Evolutionary conservation across 345 rosid genomes (phyloP), one percentile per base, ranked within the genome.

Genomic region (Gynandropsis gynandra): DNA sequence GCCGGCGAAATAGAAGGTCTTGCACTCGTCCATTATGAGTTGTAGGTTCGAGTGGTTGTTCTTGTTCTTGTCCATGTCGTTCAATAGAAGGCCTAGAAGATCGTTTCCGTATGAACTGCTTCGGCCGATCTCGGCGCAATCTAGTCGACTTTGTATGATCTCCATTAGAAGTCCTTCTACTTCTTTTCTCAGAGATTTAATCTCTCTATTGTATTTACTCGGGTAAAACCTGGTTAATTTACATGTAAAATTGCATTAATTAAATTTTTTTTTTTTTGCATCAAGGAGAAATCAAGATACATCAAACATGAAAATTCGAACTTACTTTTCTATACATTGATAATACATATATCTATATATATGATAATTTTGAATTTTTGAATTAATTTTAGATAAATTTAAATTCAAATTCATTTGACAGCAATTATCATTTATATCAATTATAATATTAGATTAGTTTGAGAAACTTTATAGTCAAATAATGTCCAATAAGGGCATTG

Each of bases 1-100:
- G 19, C 99, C 99, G 15, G 95, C 95, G 42, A 93, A 93, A 72
- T 85, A 88, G 71, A 92, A 87, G 5, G 99, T 93, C 38, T 93
- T 93, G 72, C 95, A 85, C 56, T 88, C 95, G 50, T 93, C 99
- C 99, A 93, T 88, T 39, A 93, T 80, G 71, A 93, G 29, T 59
- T 88, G 99, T 7, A 79, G 59, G 56, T 78, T 77, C 29, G 71
- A 50, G 34, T 67, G 65, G 7, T 60, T 54, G 6, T 76, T 64
- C 47, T 66, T 59, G 16, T 76, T 73, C 7, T 69, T 78, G 36
- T 81, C 78, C 87, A 80, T 83, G 63, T 88, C 95, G 39, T 80
- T 70, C 9, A 93, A 73, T 13, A 93, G 68, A 65, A 83, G 76
- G 7, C 97, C 97, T 7, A 93, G 72, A 41, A 87, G 67, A 68